Conservation (phyloP, 2,329 filamentous ascomycete genomes). For the Lecanosticta acicola region DNA sequence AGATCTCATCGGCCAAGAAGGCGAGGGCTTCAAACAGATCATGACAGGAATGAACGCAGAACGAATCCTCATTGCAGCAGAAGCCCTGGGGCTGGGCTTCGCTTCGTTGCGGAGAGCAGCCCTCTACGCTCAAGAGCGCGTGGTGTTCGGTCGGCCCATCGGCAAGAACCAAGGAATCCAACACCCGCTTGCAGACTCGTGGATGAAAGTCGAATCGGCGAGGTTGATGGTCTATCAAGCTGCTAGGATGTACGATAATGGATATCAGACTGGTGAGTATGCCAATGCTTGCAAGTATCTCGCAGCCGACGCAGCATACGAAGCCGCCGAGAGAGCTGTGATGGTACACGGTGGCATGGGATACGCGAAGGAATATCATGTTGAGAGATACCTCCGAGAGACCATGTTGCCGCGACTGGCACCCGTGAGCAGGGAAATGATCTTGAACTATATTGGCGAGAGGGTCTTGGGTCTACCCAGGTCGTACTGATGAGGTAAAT, state of each 20-base stretch:
- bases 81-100: slow-evolving; percentile 46
- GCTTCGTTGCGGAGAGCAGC: slow-evolving; percentile 48
- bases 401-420: slow-evolving; percentile 60
- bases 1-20: slow-evolving; percentile 40
- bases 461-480: slow-evolving; percentile 28
- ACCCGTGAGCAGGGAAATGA: slow-evolving; percentile 48
- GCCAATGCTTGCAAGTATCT: slow-evolving; percentile 66
- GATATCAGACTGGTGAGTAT: slow-evolving; percentile 45
- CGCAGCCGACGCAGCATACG: slow-evolving; percentile 59
- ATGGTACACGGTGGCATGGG: slow-evolving; percentile 60
- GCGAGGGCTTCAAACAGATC: slow-evolving; percentile 48
- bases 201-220: slow-evolving; percentile 60
- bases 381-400: slow-evolving; percentile 61
- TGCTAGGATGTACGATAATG: slow-evolving; percentile 55
- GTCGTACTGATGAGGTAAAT: slow-evolving; percentile 19
- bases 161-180: slow-evolving; percentile 62
- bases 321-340: slow-evolving; percentile 57
- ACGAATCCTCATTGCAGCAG: slow-evolving; percentile 60
- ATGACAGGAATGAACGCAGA: slow-evolving; percentile 78
- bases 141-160: slow-evolving; percentile 61
- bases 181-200: slow-evolving; percentile 61
- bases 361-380: slow-evolving; percentile 56
- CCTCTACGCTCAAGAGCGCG: slow-evolving; percentile 60
- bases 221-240: slow-evolving; percentile 63
- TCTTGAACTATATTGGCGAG: slow-evolving; percentile 31